Base-by-base conservation (phyloP, 495 filamentous ascomycete species). In the Astrothelium macrocarpum region DNA sequence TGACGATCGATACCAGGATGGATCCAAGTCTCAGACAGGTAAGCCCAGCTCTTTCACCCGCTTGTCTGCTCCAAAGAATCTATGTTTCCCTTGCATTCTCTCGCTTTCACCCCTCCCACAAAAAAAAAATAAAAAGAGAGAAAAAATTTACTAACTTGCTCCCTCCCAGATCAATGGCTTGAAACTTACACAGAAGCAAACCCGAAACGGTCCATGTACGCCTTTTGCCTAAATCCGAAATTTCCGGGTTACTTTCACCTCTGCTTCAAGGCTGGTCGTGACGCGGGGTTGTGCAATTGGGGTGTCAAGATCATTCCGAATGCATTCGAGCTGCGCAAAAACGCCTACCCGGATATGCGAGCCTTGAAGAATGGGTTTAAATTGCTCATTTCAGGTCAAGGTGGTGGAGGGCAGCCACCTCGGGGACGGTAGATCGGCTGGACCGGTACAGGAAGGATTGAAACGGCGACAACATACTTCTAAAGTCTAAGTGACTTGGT, bases 121-220 rank as follows among this genome's bases (percentile, higher is more conserved):
- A n/a, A n/a, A n/a, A n/a, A n/a, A n/a, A n/a, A n/a, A n/a, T n/a
- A n/a, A n/a, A n/a, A n/a, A n/a, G n/a, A n/a, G n/a, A n/a, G n/a
- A n/a, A n/a, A n/a, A n/a, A n/a, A n/a, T n/a, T n/a, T n/a, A n/a
- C n/a, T n/a, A n/a, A n/a, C n/a, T n/a, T n/a, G n/a, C n/a, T n/a
- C n/a, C n/a, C n/a, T n/a, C n/a, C n/a, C n/a, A 96, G 95, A 97
- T 75, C 86, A 87, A 80, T 98, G 93, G 93, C 80, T 98, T 62
- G 87, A 88, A 32, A 95, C 90, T 25, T 98, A 97, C 77, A 90
- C 90, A 68, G 87, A 93, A 76, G 94, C 94, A 68, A 97, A 97
- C 75, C 95, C 95, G 1, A 93, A 87, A 68, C 89, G 94, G 62
- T 94, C 88, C 58, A 88, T 88, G 53, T 98, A 98, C 75, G 86